Evolutionary conservation across 345 rosid genomes (phyloP), one percentile per base, ranked within the genome.

Genomic region (Acer yangbiense): DNA sequence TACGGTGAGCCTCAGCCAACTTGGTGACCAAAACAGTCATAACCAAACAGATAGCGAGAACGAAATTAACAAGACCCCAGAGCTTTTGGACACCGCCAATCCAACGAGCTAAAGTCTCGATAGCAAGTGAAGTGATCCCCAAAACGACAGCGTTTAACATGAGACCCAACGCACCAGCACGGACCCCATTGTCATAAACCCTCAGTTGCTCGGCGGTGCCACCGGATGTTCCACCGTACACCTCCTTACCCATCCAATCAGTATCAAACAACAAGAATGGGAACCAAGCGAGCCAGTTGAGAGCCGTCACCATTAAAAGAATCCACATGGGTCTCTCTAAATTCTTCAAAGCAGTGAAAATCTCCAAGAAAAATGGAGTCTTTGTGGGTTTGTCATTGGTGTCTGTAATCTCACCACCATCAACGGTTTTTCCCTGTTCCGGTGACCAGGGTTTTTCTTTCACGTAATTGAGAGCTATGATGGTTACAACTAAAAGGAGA

Each of bases 221-320:
- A 9, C 72, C 75, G 0, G 93, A 80, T 75, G 78, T 66, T 1
- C 98, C 98, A 1, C 98, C 98, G 89, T 88, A 95, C 66, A 95
- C 94, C 75, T 95, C 95, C 29, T 92, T 82, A 21, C 98, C 98
- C 93, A 92, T 88, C 98, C 98, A 95, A 21, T 95, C 98, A 7
- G 98, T 95, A 80, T 93, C 92, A 80, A 84, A 93, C 65, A 93
- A 79, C 60, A 93, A 75, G 84, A 95, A 95, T 7, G 98, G 98
- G 73, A 93, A 93, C 98, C 98, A 93, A 0, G 91, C 98, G 27
- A 90, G 62, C 99, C 99, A 95, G 83, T 95, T 95, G 1, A 95
- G 83, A 35, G 90, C 85, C 18, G 98, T 95, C 41, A 93, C 98
- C 27, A 88, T 48, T 2, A 90, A 88, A 16, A 95, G 83, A 60